Evolutionary conservation across 352 stramenopile genomes (phyloP).

Genomic region (Thraustochytrium striatum): DNA sequence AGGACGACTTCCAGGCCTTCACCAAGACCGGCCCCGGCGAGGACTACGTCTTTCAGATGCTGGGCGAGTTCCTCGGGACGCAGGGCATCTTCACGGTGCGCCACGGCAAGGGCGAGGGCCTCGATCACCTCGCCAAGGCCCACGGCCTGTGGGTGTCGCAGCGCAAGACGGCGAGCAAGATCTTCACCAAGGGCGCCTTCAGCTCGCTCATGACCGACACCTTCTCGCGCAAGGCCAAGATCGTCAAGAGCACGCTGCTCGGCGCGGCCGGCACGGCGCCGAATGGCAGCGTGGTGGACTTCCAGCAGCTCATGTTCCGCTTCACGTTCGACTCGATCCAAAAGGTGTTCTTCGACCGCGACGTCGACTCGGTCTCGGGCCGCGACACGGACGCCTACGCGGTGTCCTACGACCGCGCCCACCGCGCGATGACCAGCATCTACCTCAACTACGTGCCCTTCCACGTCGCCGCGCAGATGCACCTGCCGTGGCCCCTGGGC

Average conservation of each 20-base stretch:
- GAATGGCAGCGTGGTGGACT: background rate
- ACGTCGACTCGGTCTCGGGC: background rate
- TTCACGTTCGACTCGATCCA: constrained; percentile 7
- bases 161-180: constrained; percentile 1
- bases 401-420: background rate
- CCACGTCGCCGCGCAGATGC: background rate
- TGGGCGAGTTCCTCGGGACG: background rate
- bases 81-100: background rate
- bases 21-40: background rate
- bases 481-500: background rate
- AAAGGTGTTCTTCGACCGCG: constrained; percentile 3
- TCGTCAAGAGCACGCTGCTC: background rate
- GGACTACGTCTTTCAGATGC: background rate
- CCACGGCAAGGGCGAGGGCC: background rate
- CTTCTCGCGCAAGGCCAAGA: background rate
- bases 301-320: background rate
- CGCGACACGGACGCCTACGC: background rate
- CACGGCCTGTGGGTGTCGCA: background rate
- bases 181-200: constrained; percentile 3
- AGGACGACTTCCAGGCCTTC: constrained; percentile 19
- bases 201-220: background rate
- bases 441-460: background rate
- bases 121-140: background rate
- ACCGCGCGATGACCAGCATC: background rate
- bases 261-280: background rate